phyloP scores from a whole-genome alignment of 129 eudicot genomes.

The Lonicera japonica region DNA sequence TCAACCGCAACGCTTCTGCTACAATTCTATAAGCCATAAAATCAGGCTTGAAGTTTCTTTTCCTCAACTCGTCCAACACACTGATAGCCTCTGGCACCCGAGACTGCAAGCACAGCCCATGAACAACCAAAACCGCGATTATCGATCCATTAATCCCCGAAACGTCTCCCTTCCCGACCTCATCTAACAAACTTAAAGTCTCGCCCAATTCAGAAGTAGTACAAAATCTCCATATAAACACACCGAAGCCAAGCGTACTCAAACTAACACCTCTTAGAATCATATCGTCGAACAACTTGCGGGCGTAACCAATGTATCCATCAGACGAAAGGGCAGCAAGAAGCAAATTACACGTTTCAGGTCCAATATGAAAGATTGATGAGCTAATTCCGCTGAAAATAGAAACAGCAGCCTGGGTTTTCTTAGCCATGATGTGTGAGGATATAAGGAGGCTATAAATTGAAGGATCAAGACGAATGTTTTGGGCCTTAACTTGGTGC shows the following conservation, averaged over 20 bases:
- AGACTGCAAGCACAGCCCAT: slow-evolving; percentile 49
- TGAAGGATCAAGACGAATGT: slow-evolving; percentile 34
- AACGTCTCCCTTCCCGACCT: slow-evolving; percentile 28
- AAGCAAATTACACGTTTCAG: slow-evolving; percentile 42
- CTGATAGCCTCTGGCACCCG: slow-evolving; percentile 45
- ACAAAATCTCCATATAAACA: slow-evolving; percentile 65
- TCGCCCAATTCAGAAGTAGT: slow-evolving; percentile 25
- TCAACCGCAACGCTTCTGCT: slow-evolving; percentile 51
- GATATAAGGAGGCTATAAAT: slow-evolving; percentile 42
- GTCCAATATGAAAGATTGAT: slow-evolving; percentile 30
- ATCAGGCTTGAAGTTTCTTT: slow-evolving; percentile 73
- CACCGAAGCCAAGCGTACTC: slow-evolving; percentile 72
- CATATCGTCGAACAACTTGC: slow-evolving; percentile 75
- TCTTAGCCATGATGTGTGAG: slow-evolving; percentile 34
- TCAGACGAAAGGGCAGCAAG: slow-evolving; percentile 42
- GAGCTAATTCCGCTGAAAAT: slow-evolving; percentile 26
- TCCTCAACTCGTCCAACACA: slow-evolving; percentile 55
- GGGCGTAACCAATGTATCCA: slow-evolving; percentile 40
- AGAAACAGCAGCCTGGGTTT: slow-evolving; percentile 39
- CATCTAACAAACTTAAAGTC: slow-evolving; percentile 44
- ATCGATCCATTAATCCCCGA: slow-evolving; percentile 53
- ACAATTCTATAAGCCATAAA: slow-evolving; percentile 91
- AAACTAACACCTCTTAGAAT: slow-evolving; percentile 34
- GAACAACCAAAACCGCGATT: slow-evolving; percentile 67
- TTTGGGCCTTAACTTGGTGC: slow-evolving; percentile 34